Evolutionary conservation across 2,329 filamentous ascomycete genomes (phyloP).

Genomic region (Rutstroemia sp.): DNA sequence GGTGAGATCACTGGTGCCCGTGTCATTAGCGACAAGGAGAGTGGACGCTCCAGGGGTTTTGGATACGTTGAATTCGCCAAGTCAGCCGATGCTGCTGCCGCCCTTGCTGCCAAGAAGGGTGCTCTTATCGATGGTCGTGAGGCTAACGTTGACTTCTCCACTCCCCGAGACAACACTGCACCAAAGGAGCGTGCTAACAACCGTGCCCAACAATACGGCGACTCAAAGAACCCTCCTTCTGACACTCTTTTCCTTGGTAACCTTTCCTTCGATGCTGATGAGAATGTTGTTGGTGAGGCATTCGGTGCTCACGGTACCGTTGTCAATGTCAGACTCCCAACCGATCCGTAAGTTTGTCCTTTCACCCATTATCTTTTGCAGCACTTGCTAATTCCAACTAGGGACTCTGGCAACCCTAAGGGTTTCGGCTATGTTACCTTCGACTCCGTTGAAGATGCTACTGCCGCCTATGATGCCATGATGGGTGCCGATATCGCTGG

Average conservation of each 20-base stretch:
- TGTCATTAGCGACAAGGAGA: constrained; percentile 60
- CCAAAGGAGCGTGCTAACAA: constrained; percentile 43
- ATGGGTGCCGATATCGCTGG: constrained; percentile 57
- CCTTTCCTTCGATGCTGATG: constrained; percentile 60
- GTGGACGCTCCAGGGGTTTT: constrained; percentile 64
- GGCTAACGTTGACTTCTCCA: constrained; percentile 65
- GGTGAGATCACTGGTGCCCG: constrained; percentile 57
- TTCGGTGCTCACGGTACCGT: constrained; percentile 58
- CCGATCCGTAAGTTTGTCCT: constrained; percentile 42
- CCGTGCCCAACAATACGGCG: constrained; percentile 50
- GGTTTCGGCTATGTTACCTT: constrained; percentile 71
- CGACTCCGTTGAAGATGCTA: constrained; percentile 58
- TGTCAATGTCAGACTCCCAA: constrained; percentile 61
- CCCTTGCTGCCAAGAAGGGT: constrained; percentile 57
- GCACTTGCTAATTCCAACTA: constrained; percentile 24
- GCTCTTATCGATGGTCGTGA: constrained; percentile 57
- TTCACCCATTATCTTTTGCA: neutral
- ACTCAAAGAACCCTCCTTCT: constrained; percentile 54
- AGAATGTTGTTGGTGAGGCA: constrained; percentile 54
- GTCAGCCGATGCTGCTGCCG: constrained; percentile 52
- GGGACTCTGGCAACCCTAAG: constrained; percentile 60
- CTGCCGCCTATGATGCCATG: constrained; percentile 53
- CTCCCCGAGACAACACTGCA: constrained; percentile 45
- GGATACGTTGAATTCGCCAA: constrained; percentile 66
- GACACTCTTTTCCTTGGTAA: constrained; percentile 69